phyloP scores from a whole-genome alignment of 164 flowering plant genomes.

The Macadamia tetraphylla region DNA sequence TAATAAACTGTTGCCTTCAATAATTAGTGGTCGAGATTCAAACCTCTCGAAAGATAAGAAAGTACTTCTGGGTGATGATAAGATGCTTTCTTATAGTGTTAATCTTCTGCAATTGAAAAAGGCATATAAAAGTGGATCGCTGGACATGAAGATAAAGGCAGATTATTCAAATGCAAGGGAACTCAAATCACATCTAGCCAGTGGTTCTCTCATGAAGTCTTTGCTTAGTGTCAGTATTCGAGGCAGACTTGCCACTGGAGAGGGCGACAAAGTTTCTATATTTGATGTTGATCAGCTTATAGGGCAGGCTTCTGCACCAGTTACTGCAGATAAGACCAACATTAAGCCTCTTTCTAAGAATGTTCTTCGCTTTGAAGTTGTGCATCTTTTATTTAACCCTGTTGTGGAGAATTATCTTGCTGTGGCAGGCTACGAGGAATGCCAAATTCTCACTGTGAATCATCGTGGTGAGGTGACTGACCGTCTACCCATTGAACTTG shows the following conservation, averaged over 20 bases:
- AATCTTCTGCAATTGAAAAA: conserved; percentile 90
- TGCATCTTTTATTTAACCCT: conserved; percentile 77
- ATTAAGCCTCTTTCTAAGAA: conserved; percentile 94
- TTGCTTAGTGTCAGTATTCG: conserved; percentile 82
- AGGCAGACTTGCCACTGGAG: conserved; percentile 97
- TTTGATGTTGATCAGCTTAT: conserved; percentile 96
- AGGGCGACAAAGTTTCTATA: conserved; percentile 93
- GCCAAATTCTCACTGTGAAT: conserved; percentile 85
- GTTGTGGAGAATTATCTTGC: conserved; percentile 86
- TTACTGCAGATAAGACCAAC: conserved; percentile 92
- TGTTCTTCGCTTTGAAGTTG: conserved; percentile 94
- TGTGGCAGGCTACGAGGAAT: conserved; percentile 97
- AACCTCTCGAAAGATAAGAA: conserved; percentile 58
- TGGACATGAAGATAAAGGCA: conserved; percentile 89
- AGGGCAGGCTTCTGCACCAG: conserved; percentile 93
- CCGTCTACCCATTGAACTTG: conserved; percentile 94
- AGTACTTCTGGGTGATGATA: conserved; percentile 59
- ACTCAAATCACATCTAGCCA: conserved; percentile 74
- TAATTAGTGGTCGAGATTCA: conserved; percentile 57
- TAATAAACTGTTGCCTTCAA: conserved; percentile 52
- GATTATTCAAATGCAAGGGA: conserved; percentile 93
- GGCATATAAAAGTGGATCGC: conserved; percentile 93
- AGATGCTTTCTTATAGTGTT: conserved; percentile 51
- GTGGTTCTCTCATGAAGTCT: conserved; percentile 88
- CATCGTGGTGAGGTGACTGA: conserved; percentile 97